Evolutionary conservation across 495 filamentous ascomycete species (phyloP), one percentile per base, ranked within the genome.

Genomic region (Tuber umbilicatum): DNA sequence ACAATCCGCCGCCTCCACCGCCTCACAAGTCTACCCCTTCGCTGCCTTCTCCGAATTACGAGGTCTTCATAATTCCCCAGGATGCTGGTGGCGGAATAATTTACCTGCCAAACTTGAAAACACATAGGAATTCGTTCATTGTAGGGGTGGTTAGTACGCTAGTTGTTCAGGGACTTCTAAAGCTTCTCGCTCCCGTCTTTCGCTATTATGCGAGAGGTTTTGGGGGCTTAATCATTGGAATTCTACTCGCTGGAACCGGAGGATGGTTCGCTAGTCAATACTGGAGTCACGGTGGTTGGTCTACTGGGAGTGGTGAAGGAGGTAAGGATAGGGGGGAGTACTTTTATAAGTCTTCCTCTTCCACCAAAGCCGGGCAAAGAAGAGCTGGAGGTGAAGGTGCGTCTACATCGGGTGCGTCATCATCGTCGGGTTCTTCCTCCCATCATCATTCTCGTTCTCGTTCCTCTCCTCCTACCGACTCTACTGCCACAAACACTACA

Each of bases 21-120:
- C 70, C 70, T 17, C 80, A 79, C 84, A 64, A 64, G 4, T 64
- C 55, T 64, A 82, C 60, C 78, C 82, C 84, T 14, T 91, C 89
- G 73, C 86, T 96, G 3, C 93, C 93, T 0, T 84, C 89, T 0
- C 93, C 93, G 41, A 93, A 94, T 82, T 98, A 96, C 85, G 94
- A 98, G 84, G 96, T 97, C 84, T 97, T 97, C 85, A 90, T 99
- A 79, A 93, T 99, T 74, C 94, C 95, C 4, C 92, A 97, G 81
- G 94, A 93, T 14, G 88, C 94, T 19, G 95, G 95, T 74, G 88
- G 89, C 0, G 95, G 95, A 17, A 97, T 99, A 83, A 85, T 99
- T 16, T 99, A 99, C 83, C 89, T 99, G 37, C 95, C 95, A 0
- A 97, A 93, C 0, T 83, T 99, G 41, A 87, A 91, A 80, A 90